phyloP scores from a whole-genome alignment of 2,329 filamentous ascomycete species.

The Calonectria multiphialidica region DNA sequence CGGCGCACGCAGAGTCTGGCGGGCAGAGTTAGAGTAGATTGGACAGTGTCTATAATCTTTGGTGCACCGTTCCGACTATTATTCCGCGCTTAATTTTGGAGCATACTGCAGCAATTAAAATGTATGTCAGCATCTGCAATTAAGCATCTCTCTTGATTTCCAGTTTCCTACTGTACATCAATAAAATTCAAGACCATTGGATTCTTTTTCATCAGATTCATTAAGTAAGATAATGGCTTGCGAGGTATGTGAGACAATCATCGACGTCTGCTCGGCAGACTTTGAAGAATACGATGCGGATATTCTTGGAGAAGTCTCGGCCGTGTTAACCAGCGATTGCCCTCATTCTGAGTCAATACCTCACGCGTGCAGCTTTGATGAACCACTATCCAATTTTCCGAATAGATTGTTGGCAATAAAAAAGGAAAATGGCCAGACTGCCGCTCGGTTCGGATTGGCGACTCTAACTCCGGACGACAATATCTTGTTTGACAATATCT shows the following conservation, averaged over 20 bases:
- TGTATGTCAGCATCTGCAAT: neutral
- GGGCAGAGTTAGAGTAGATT: too few relatives aligned
- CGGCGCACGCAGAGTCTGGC: too few relatives aligned
- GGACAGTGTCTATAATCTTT: too few relatives aligned
- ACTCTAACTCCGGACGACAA: neutral
- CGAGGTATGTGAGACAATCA: conserved; percentile 19
- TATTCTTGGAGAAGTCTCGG: conserved; percentile 18
- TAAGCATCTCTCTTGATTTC: neutral
- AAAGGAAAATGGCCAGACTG: conserved; percentile 20
- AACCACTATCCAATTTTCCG: conserved; percentile 14
- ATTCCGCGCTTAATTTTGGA: neutral
- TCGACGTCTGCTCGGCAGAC: conserved; percentile 16
- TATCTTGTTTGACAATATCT: conserved; percentile 24
- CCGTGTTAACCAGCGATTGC: conserved; percentile 6
- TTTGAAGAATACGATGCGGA: conserved; percentile 27
- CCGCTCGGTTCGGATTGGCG: conserved; percentile 16
- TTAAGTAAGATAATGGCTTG: conserved; percentile 48
- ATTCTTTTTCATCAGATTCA: neutral
- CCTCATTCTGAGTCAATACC: conserved; percentile 22
- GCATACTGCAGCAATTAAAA: neutral
- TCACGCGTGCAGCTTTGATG: conserved; percentile 17
- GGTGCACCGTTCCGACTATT: neutral
- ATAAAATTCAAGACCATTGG: neutral
- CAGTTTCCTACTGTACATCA: neutral
- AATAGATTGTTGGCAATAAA: conserved; percentile 11